A percentile compares a stretch with the other conserved stretches of the same genome.
Evolutionary conservation across 116 monocot species (phyloP).

Genomic region (Cymodocea nodosa): DNA sequence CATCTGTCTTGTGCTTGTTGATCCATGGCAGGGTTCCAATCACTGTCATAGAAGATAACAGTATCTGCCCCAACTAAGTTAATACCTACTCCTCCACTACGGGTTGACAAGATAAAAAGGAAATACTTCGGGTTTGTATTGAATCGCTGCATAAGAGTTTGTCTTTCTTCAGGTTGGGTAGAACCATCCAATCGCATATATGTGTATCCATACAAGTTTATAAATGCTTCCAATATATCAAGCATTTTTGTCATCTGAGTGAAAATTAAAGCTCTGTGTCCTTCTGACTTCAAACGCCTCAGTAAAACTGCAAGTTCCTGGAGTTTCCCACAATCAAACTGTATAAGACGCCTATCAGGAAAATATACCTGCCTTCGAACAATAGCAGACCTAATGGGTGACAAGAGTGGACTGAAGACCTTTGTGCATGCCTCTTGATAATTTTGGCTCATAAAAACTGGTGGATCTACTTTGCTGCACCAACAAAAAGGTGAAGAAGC

Average conservation of each 20-base stretch:
- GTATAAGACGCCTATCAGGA: slow-evolving; percentile 93
- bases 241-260: slow-evolving; percentile 99
- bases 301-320: slow-evolving; percentile 80
- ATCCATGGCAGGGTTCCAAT: slow-evolving; percentile 99
- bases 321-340: slow-evolving; percentile 97
- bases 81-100: slow-evolving; percentile 98
- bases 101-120: slow-evolving; percentile 93
- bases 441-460: slow-evolving; percentile 36
- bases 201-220: slow-evolving; percentile 96
- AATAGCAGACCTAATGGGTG: slow-evolving; percentile 76
- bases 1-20: slow-evolving; percentile 99
- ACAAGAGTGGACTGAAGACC: slow-evolving; percentile 51
- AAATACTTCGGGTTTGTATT: slow-evolving; percentile 94
- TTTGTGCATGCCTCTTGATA: slow-evolving; percentile 43
- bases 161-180: slow-evolving; percentile 94
- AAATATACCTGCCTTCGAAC: slow-evolving; percentile 93
- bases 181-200: slow-evolving; percentile 98
- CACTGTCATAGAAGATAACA: slow-evolving; percentile 99
- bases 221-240: slow-evolving; percentile 92
- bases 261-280: slow-evolving; percentile 93
- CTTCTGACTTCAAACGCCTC: slow-evolving; percentile 75
- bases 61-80: slow-evolving; percentile 98
- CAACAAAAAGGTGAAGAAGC: slow-evolving; percentile 70
- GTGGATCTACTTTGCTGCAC: slow-evolving; percentile 56
- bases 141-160: slow-evolving; percentile 96